Conservation (phyloP, 2,329 filamentous ascomycete genomes). For the Alternaria triticina region DNA sequence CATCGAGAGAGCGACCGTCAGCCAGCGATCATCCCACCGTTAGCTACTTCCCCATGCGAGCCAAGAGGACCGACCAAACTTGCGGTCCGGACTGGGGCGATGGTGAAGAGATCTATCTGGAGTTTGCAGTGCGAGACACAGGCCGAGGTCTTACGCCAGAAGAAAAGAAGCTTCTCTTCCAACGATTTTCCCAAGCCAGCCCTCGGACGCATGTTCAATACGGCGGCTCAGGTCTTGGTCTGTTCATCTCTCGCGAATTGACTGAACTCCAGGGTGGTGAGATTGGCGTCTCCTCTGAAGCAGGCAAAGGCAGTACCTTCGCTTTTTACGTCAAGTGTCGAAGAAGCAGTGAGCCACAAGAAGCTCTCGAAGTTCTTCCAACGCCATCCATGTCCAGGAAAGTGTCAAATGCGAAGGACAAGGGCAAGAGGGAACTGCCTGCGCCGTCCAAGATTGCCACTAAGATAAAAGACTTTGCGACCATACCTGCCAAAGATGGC, state of each 20-base stretch:
- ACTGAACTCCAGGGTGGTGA: constrained; percentile 81
- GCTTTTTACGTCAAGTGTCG: constrained; percentile 77
- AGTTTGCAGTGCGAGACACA: constrained; percentile 78
- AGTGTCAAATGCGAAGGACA: constrained; percentile 40
- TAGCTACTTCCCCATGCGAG: constrained; percentile 66
- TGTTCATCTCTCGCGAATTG: constrained; percentile 81
- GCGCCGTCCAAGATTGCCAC: constrained; percentile 15
- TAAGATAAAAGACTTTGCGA: constrained; percentile 47
- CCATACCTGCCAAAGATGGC: constrained; percentile 15
- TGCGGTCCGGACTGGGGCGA: constrained; percentile 71
- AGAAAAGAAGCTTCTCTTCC: constrained; percentile 77
- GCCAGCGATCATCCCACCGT: constrained; percentile 55
- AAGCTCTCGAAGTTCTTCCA: constrained; percentile 33
- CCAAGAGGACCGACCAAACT: constrained; percentile 55
- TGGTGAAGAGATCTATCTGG: constrained; percentile 69
- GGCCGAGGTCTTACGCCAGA: constrained; percentile 74
- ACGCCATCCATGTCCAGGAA: constrained; percentile 35
- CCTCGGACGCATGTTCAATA: constrained; percentile 79
- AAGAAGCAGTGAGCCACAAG: constrained; percentile 55
- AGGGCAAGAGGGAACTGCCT: constrained; percentile 14
- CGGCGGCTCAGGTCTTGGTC: constrained; percentile 77
- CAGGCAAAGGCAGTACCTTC: constrained; percentile 75
- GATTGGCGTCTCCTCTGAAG: constrained; percentile 73
- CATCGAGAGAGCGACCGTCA: constrained; percentile 63
- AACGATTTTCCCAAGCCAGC: constrained; percentile 79